Conservation (phyloP, 2,329 filamentous ascomycete species). For the Fusarium praegraminearum region DNA sequence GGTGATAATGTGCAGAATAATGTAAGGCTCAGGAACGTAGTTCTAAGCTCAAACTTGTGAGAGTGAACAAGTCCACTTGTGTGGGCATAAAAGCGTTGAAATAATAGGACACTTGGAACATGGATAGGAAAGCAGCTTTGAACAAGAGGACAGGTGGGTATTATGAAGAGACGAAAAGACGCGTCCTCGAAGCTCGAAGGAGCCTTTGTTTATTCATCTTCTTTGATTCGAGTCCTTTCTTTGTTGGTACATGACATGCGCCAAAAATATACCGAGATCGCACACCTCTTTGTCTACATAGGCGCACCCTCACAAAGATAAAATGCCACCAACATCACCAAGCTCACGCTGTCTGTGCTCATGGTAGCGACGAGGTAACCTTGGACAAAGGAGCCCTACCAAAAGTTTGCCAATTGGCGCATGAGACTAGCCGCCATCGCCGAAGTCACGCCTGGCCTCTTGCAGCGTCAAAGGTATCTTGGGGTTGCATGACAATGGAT, state of each 20-base stretch:
- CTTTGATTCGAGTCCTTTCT: slow-evolving; percentile 16
- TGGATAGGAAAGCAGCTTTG: not conserved
- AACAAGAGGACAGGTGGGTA: slow-evolving; percentile 3
- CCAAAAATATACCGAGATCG: slow-evolving; percentile 22
- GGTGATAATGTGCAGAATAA: too few species aligned
- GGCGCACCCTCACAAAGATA: slow-evolving; percentile 17
- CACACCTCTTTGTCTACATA: slow-evolving; percentile 5
- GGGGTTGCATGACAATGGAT: slow-evolving; percentile 20
- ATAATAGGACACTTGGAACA: not conserved
- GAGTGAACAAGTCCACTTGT: not conserved
- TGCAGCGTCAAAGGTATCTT: slow-evolving; percentile 7
- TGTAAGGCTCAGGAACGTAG: not conserved
- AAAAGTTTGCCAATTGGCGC: slow-evolving; percentile 12
- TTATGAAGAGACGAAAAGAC: slow-evolving; percentile 18
- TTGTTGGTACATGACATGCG: slow-evolving; percentile 12
- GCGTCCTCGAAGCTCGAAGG: not conserved
- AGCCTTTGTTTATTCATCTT: slow-evolving; percentile 27
- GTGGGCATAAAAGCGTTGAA: not conserved
- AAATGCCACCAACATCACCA: not conserved
- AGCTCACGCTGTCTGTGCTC: not conserved
- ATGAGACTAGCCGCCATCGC: slow-evolving; percentile 14
- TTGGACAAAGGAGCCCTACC: slow-evolving; percentile 29
- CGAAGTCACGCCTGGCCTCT: slow-evolving; percentile 6
- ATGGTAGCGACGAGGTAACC: not conserved
- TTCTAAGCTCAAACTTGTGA: not conserved